Conservation (phyloP, 2,329 filamentous ascomycete genomes). For the Furcasterigmium furcatum region DNA sequence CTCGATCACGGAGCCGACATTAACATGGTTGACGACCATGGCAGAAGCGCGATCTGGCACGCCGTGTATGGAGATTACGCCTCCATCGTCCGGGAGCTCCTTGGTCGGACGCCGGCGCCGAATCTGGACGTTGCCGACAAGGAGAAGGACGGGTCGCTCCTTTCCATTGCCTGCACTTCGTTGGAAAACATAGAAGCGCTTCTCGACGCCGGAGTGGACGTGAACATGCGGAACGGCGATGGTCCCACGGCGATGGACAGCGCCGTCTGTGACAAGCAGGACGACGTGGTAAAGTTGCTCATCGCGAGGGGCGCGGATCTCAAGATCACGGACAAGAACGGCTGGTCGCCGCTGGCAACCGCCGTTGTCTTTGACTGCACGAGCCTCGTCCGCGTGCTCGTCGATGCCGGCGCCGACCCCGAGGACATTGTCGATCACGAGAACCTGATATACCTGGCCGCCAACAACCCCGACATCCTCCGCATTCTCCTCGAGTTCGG, state of each 20-base stretch:
- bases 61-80: not conserved
- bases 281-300: not conserved
- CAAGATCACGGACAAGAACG: not conserved
- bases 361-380: not conserved
- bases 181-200: not conserved
- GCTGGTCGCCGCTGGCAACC: not conserved
- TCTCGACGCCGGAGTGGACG: not conserved
- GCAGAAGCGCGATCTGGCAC: not conserved
- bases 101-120: not conserved
- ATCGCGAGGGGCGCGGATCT: not conserved
- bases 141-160: not conserved
- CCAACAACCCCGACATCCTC: not conserved
- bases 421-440: not conserved
- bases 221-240: not conserved
- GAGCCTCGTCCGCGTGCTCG: not conserved
- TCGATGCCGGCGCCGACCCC: not conserved
- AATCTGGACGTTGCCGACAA: not conserved
- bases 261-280: not conserved
- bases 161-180: not conserved
- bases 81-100: not conserved
- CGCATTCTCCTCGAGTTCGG: not conserved
- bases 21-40: not conserved
- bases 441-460: not conserved
- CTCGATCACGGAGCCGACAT: not conserved
- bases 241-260: not conserved